phyloP scores from a whole-genome alignment of 495 filamentous ascomycete genomes.

The Pseudoneurospora amorphoporcata region DNA sequence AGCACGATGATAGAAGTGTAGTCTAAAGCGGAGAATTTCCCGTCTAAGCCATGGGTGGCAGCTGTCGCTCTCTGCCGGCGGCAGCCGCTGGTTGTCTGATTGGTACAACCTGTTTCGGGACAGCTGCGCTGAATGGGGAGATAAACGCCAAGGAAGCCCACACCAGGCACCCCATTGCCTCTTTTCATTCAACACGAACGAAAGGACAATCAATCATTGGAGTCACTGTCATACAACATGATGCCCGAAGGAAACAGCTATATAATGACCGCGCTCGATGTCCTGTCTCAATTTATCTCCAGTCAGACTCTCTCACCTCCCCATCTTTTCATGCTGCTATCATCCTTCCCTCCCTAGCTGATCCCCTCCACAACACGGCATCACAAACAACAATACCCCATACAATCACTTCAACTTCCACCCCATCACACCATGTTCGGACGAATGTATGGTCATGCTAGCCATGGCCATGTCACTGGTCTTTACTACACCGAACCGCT shows the following conservation, averaged over 20 bases:
- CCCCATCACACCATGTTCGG: background rate
- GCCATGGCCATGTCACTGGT: conserved; percentile 13
- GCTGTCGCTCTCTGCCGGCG: background rate
- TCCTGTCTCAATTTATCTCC: background rate
- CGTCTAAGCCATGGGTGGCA: background rate
- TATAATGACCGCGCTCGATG: background rate
- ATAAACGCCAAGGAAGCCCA: background rate
- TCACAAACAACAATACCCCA: background rate
- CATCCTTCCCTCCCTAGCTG: background rate
- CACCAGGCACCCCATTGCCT: background rate
- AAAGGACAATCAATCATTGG: background rate
- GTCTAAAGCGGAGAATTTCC: background rate
- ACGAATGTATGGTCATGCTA: background rate
- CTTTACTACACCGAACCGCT: conserved; percentile 13
- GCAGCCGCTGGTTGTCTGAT: background rate
- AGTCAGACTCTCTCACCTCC: background rate
- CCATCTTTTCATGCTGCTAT: background rate
- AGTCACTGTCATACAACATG: background rate
- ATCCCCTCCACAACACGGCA: background rate
- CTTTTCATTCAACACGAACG: background rate
- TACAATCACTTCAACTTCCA: background rate
- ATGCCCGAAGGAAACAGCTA: background rate
- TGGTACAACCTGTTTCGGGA: background rate
- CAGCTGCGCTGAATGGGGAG: background rate
- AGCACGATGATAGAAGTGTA: background rate